phyloP scores from a whole-genome alignment of 371 early-diverging fungal genomes.

The Haplosporangium sp. region DNA sequence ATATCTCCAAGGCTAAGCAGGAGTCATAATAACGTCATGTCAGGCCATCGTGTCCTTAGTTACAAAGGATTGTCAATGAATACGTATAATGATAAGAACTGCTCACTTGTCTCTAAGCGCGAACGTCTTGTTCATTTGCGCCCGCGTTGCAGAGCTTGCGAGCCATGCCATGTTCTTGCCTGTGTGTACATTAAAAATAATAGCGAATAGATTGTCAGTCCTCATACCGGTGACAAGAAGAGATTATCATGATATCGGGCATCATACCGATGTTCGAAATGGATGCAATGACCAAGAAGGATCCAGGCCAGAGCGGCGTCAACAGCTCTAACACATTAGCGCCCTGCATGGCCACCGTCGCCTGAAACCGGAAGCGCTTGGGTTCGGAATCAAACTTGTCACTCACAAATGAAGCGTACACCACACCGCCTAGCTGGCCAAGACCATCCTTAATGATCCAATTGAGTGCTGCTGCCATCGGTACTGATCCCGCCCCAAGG shows the following conservation, averaged over 20 bases:
- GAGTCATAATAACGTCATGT: background rate
- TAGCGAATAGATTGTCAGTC: background rate
- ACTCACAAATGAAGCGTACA: conserved; percentile 74
- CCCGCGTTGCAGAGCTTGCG: conserved; percentile 77
- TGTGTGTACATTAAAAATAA: conserved; percentile 8
- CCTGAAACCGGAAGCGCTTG: conserved; percentile 77
- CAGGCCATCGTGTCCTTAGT: background rate
- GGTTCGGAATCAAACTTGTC: conserved; percentile 81
- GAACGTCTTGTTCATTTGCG: conserved; percentile 79
- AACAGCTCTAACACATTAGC: conserved; percentile 77
- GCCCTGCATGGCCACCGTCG: conserved; percentile 71
- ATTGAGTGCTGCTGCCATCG: conserved; percentile 82
- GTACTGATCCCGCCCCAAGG: conserved; percentile 72
- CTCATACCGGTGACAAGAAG: background rate
- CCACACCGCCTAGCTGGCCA: conserved; percentile 85
- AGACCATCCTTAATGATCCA: conserved; percentile 91
- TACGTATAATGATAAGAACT: too few relatives aligned
- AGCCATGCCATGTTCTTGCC: conserved; percentile 87
- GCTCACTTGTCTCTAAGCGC: conserved; percentile 69
- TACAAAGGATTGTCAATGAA: background rate
- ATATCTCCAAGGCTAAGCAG: conserved; percentile 74
- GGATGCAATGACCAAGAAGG: conserved; percentile 75
- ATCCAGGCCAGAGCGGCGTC: conserved; percentile 75
- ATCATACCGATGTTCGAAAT: conserved; percentile 75
- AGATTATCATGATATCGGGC: background rate